Percentiles rank a stretch among this genome's conserved stretches.
These are phyloP conservation scores for Wilcoxina mikolae DNA, from an alignment of 495 filamentous ascomycete genomes.

Conservation along the genomic window DNA sequence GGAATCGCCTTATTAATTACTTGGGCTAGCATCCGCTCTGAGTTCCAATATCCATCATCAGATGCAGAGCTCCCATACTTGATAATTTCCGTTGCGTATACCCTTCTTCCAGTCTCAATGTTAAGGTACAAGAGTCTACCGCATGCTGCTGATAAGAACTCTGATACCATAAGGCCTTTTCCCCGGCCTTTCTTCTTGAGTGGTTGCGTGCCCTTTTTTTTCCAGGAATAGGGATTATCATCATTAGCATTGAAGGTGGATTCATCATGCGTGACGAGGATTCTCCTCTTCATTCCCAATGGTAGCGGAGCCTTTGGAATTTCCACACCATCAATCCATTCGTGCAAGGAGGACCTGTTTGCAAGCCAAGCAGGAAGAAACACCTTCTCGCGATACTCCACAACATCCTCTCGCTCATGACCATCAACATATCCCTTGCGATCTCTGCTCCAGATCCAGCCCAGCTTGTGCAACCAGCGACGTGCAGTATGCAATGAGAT, in stretches of 20 bases:
- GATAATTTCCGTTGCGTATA: neutral
- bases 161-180: constrained; percentile 14
- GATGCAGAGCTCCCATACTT: neutral
- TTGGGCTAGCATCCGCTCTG: constrained; percentile 4
- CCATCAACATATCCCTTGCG: constrained; percentile 7
- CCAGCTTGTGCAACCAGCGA: neutral
- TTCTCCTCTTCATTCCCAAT: neutral
- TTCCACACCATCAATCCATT: neutral
- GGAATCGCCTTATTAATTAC: neutral
- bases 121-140: neutral
- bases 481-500: neutral
- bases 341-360: neutral
- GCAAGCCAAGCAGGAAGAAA: neutral
- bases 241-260: constrained; percentile 8
- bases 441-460: neutral
- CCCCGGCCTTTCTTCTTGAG: neutral
- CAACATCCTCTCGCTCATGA: neutral
- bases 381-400: neutral
- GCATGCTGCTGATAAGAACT: constrained; percentile 4
- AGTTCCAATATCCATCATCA: constrained; percentile 3
- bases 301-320: neutral
- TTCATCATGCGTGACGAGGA: constrained; percentile 9
- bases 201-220: constrained; percentile 5
- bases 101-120: neutral
- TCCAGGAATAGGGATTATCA: neutral